These are phyloP conservation scores for Umbelopsis isabellina DNA, from an alignment of 192 early-diverging fungal genomes.

Conservation along the genomic window DNA sequence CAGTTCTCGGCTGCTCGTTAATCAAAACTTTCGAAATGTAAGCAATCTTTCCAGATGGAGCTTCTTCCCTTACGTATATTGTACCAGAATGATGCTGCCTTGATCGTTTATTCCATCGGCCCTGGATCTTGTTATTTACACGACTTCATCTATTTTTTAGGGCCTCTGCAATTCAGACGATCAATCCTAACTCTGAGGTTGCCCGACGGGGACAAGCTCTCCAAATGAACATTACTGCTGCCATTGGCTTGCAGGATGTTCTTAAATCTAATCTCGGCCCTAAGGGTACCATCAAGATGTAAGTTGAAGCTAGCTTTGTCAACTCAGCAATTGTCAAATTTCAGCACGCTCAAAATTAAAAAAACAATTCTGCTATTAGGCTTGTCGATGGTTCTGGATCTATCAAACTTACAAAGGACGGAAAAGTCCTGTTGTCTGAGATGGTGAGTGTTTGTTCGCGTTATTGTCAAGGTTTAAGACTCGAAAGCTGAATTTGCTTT, in stretches of 20 bases:
- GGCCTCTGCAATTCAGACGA: conserved; percentile 87
- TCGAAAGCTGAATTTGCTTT: not conserved
- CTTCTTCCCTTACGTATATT: not conserved
- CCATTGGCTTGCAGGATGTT: conserved; percentile 94
- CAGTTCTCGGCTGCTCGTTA: conserved; percentile 20
- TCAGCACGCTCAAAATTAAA: not conserved
- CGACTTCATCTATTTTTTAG: conserved; percentile 19
- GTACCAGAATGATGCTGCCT: too few species aligned
- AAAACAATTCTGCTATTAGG: conserved; percentile 46
- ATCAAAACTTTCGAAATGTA: conserved; percentile 17
- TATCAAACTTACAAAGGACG: conserved; percentile 98
- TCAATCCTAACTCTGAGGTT: conserved; percentile 99
- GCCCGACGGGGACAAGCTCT: conserved; percentile 97
- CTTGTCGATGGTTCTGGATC: conserved; percentile 95
- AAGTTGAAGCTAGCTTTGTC: conserved; percentile 16
- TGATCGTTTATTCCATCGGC: too few species aligned
- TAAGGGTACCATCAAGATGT: conserved; percentile 98
- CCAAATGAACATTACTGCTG: conserved; percentile 94
- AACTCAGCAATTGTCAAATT: not conserved
- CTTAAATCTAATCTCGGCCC: conserved; percentile 96
- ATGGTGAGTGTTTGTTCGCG: conserved; percentile 71
- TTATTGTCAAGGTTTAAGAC: not conserved
- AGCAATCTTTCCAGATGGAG: not conserved
- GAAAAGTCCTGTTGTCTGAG: conserved; percentile 97
- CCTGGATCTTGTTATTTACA: not conserved